These are phyloP conservation scores for Pseudogymnoascus sp. DNA, from an alignment of 2,329 filamentous ascomycete genomes.

Conservation along the genomic window DNA sequence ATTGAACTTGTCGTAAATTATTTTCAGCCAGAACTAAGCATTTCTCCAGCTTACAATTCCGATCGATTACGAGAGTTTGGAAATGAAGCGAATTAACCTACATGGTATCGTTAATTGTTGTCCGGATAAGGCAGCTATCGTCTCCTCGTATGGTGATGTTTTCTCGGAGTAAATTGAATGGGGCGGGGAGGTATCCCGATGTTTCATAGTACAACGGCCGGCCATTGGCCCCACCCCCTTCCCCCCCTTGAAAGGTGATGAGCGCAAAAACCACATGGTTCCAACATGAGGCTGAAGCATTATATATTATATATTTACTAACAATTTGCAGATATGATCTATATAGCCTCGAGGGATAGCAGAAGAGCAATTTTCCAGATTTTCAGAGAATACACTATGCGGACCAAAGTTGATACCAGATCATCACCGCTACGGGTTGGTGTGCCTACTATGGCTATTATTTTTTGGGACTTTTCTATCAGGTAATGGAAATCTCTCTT, in stretches of 20 bases:
- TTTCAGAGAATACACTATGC: not conserved
- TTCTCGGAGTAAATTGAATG: not conserved
- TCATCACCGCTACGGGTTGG: not conserved
- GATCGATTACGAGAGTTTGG: not conserved
- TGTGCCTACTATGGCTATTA: not conserved
- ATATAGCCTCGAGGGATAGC: not conserved
- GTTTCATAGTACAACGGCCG: not conserved
- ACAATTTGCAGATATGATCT: not conserved
- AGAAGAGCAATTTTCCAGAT: not conserved
- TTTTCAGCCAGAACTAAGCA: not conserved
- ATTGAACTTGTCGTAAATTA: not conserved
- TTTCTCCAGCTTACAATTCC: not conserved
- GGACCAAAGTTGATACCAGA: not conserved
- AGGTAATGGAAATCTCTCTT: not conserved
- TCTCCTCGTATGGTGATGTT: not conserved
- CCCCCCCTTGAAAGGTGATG: not conserved
- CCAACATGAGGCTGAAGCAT: not conserved
- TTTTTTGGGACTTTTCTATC: conserved; percentile 8
- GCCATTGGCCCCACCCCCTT: too few relatives aligned
- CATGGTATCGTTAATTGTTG: not conserved
- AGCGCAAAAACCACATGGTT: not conserved
- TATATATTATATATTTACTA: not conserved
- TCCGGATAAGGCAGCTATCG: not conserved
- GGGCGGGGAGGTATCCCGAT: not conserved
- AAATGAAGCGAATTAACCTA: not conserved